These are phyloP conservation scores for Hysterium pulicare DNA, from an alignment of 2,329 filamentous ascomycete genomes.

Conservation along the genomic window DNA sequence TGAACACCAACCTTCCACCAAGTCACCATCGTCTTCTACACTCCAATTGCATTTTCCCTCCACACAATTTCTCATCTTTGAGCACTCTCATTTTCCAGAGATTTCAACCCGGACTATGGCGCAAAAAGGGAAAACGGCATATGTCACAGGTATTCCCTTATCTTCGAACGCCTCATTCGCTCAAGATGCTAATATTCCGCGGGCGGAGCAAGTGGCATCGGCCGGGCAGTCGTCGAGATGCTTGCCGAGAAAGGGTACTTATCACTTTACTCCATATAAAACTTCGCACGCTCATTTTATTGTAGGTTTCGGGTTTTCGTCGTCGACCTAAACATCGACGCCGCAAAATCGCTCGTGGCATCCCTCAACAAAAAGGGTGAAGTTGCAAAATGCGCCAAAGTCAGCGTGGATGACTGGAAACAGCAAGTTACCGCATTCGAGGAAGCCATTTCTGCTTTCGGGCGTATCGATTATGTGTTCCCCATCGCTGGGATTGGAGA, in stretches of 20 bases:
- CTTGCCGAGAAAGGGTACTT: constrained; percentile 23
- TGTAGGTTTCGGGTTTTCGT: constrained; percentile 50
- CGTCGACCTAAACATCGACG: constrained; percentile 36
- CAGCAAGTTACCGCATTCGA: constrained; percentile 32
- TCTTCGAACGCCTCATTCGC: not conserved
- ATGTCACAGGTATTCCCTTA: not conserved
- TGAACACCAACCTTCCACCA: no score
- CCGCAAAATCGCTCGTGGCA: constrained; percentile 21
- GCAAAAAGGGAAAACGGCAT: not conserved
- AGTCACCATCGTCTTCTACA: no score
- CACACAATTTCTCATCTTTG: not conserved
- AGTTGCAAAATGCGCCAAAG: no score
- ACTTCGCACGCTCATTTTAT: not conserved
- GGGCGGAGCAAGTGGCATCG: constrained; percentile 34
- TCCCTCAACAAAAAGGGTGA: constrained; percentile 11
- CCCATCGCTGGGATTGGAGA: constrained; percentile 38
- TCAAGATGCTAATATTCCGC: not conserved
- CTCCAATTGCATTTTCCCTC: no score
- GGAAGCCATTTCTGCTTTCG: constrained; percentile 24
- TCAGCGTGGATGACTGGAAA: constrained; percentile 28
- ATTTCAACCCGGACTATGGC: not conserved
- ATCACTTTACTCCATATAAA: not conserved
- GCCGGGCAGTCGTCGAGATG: constrained; percentile 26
- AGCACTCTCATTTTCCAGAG: not conserved
- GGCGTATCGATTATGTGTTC: constrained; percentile 36